Base-by-base conservation (phyloP, 2,329 filamentous ascomycete genomes). In the Shiraia sp. region DNA sequence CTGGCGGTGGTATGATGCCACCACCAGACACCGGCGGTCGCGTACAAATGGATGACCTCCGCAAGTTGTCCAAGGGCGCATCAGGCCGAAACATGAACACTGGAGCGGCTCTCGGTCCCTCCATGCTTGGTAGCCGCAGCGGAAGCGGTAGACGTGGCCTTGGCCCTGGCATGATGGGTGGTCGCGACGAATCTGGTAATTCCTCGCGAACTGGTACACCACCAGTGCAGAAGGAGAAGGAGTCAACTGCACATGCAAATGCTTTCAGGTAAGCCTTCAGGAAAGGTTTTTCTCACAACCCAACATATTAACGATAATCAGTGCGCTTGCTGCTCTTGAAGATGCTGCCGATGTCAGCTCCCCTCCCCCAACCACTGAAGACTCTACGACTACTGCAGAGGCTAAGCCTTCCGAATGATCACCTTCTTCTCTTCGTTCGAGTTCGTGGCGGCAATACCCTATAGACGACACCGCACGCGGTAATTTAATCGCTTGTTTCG, bases 191-290 rank as follows among this genome's bases (percentile, higher is more conserved):
- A 59, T 96, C 91, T 48, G 88, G 83, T 59, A 82, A 86, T 55
- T 95, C 90, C 40, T 96, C 91, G 46, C 85, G 93, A 57, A 95
- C 90, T 41, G 89, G 88, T 60, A 97, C 92, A 34, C 91, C 91
- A 40, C 88, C 90, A 32, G 77, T 78, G 16, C 76, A 78, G 59
- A 82, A 83, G 60, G 77, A 80, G 59, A 78, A 79, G 62, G 82
- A 85, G 70, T 77, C 82, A 55, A 86, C 82, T 45, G 87, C 87
- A 23, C 67, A 72, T 64, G 83, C 85, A 57, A 99, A 99, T 77
- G 86, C 91, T 58, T 99, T 96, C 77, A 92, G 90, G 91, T 96
- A 83, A 79, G 86, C 57, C 27, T 19, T 14, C 4, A 10, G 34
- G 7, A 22, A 17, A n/a, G n/a, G n/a, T n/a, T n/a, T n/a, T n/a